Conservation (phyloP, 164 flowering plant genomes). For the Houttuynia cordata region DNA sequence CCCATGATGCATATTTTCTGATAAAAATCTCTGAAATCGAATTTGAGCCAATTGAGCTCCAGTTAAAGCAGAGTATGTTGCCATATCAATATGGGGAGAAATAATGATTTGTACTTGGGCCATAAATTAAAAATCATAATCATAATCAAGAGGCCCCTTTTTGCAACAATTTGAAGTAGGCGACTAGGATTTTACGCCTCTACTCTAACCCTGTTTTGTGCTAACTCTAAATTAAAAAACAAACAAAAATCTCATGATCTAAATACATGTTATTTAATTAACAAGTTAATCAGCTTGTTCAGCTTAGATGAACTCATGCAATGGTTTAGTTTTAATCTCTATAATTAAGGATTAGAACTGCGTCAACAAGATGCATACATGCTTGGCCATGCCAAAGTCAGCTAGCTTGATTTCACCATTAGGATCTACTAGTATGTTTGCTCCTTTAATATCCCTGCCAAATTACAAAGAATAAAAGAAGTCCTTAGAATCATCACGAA, state of each 20-base stretch:
- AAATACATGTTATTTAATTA: too few species aligned
- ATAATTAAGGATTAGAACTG: too few species aligned
- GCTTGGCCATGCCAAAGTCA: slow-evolving; percentile 88
- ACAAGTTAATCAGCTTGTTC: not conserved
- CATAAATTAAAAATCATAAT: not conserved
- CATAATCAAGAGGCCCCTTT: too few species aligned
- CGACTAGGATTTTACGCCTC: too few species aligned
- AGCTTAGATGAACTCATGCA: not conserved
- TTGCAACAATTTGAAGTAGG: too few species aligned
- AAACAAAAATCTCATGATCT: not conserved
- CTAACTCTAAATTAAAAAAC: too few species aligned
- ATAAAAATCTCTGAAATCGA: too few species aligned
- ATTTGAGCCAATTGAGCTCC: too few species aligned
- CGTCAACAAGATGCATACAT: slow-evolving; percentile 23
- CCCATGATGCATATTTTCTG: too few species aligned
- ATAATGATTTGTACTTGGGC: not conserved
- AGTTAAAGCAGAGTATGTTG: too few species aligned
- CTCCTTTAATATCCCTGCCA: slow-evolving; percentile 76
- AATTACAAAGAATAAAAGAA: slow-evolving; percentile 1
- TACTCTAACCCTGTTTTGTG: too few species aligned
- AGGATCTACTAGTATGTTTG: slow-evolving; percentile 69
- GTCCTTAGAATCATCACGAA: not conserved
- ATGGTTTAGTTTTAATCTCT: not conserved
- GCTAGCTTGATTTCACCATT: slow-evolving; percentile 62
- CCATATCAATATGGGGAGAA: not conserved